phyloP scores from a whole-genome alignment of 192 early-diverging fungal species.

The Phycomyces blakesleeanus region DNA sequence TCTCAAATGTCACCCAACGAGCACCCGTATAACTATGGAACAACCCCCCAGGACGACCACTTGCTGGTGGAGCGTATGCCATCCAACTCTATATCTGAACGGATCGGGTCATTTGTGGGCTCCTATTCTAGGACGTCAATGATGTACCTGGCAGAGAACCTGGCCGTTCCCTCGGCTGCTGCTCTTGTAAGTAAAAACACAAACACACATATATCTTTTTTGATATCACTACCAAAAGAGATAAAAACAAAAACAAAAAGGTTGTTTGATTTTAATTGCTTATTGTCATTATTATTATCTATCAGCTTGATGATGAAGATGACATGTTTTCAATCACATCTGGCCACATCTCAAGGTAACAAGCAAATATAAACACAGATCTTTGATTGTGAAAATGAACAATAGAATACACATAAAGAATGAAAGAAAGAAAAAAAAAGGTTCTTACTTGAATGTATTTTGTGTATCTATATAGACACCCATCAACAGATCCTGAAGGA shows the following conservation, averaged over 20 bases:
- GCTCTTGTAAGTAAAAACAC: conserved; percentile 8
- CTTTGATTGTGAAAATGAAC: too few species aligned
- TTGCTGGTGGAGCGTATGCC: neutral
- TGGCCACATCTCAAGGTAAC: conserved; percentile 13
- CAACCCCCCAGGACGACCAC: conserved; percentile 9
- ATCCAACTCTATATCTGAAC: conserved; percentile 14
- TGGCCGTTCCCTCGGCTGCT: conserved; percentile 15
- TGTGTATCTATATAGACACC: neutral
- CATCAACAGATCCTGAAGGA: conserved; percentile 5
- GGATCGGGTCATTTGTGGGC: conserved; percentile 35
- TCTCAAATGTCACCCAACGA: conserved; percentile 19
- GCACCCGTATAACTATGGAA: conserved; percentile 4
- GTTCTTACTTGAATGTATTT: too few species aligned
- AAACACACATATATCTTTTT: neutral
- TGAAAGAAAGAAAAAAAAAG: too few species aligned
- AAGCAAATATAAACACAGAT: too few species aligned
- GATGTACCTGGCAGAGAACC: conserved; percentile 39
- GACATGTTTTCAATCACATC: neutral
- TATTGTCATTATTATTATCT: neutral
- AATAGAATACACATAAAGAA: too few species aligned
- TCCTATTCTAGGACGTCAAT: conserved; percentile 35
- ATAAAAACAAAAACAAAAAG: too few species aligned
- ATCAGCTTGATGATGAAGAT: neutral
- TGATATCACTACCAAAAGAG: too few species aligned
- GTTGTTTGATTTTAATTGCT: too few species aligned